A percentile compares a stretch with the other conserved stretches of the same genome.
phyloP scores from a whole-genome alignment of 495 filamentous ascomycete species.

The Aspergillus egyptiacus region DNA sequence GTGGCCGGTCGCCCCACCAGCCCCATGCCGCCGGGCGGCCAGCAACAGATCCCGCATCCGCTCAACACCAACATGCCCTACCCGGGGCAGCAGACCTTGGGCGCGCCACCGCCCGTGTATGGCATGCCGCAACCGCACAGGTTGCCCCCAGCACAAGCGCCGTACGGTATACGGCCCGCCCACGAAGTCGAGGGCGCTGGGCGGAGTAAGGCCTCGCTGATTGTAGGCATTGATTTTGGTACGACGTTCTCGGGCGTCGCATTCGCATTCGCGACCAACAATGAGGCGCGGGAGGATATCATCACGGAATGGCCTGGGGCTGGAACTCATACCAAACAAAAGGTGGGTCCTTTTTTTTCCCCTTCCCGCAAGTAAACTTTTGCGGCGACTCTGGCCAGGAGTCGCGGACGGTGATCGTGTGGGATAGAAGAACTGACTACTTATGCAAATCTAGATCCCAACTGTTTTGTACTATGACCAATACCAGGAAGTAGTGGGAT shows the following conservation, averaged over 20 bases:
- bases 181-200: slow-evolving; percentile 83
- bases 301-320: slow-evolving; percentile 77
- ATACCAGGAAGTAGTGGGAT: slow-evolving; percentile 76
- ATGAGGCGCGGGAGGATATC: slow-evolving; percentile 70
- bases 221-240: slow-evolving; percentile 70
- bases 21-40: slow-evolving; percentile 46
- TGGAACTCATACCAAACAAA: slow-evolving; percentile 71
- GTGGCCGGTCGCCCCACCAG: slow-evolving; percentile 53
- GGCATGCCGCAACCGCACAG: slow-evolving; percentile 41
- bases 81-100: slow-evolving; percentile 41
- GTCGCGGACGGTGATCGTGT: slow-evolving; percentile 1
- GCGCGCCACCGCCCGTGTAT: slow-evolving; percentile 47
- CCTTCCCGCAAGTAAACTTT: background rate
- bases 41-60: slow-evolving; percentile 58
- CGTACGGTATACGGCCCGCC: slow-evolving; percentile 43
- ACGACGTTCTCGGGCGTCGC: slow-evolving; percentile 77
- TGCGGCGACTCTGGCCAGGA: background rate
- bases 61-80: slow-evolving; percentile 61
- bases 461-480: slow-evolving; percentile 79
- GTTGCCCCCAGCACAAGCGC: slow-evolving; percentile 30
- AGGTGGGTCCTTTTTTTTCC: slow-evolving; percentile 39
- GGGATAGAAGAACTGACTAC: slow-evolving; percentile 7
- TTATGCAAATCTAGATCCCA: slow-evolving; percentile 51
- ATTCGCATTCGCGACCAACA: slow-evolving; percentile 73
- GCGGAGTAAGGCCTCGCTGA: slow-evolving; percentile 63